A percentile compares a stretch with the other conserved stretches of the same genome.
phyloP scores from a whole-genome alignment of 306 rosid species.

The Malus asiatica region DNA sequence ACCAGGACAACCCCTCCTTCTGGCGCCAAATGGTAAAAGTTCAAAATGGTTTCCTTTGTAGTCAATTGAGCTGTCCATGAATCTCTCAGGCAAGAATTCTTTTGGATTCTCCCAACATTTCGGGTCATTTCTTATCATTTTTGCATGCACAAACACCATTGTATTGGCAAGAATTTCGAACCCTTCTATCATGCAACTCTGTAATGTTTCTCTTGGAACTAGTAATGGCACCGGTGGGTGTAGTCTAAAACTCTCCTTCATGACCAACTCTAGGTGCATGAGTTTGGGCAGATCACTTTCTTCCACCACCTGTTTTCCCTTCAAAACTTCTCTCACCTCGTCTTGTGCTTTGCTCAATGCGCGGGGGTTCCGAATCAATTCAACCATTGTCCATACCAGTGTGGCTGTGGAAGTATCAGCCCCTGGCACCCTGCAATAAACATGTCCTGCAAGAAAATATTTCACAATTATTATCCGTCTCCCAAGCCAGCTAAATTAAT shows the following conservation, averaged over 20 bases:
- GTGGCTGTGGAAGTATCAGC: too few relatives aligned
- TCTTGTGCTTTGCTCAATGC: too few relatives aligned
- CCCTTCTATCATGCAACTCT: conserved; percentile 7
- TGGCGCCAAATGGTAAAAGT: conserved; percentile 16
- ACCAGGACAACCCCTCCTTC: conserved; percentile 22
- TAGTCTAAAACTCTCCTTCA: conserved; percentile 12
- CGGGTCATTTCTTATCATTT: conserved; percentile 8
- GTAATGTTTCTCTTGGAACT: conserved; percentile 5
- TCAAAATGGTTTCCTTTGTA: conserved; percentile 13
- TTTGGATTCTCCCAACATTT: conserved; percentile 9
- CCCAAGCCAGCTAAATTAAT: too few relatives aligned
- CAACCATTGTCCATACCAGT: too few relatives aligned
- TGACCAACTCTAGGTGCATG: conserved; percentile 4
- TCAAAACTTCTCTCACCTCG: conserved; percentile 3
- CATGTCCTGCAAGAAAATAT: too few relatives aligned
- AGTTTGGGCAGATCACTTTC: conserved; percentile 9
- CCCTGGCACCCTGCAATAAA: too few relatives aligned
- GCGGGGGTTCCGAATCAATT: too few relatives aligned
- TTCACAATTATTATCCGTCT: too few relatives aligned
- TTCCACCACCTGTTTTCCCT: conserved; percentile 13
- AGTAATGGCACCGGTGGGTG: conserved; percentile 15
- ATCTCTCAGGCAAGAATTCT: conserved; percentile 16
- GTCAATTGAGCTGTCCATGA: conserved; percentile 9
- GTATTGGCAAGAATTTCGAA: conserved; percentile 8
- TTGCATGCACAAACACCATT: conserved; percentile 11